Evolutionary conservation across 305 asterid species (phyloP).

Genomic region (Fraxinus angustifolia): DNA sequence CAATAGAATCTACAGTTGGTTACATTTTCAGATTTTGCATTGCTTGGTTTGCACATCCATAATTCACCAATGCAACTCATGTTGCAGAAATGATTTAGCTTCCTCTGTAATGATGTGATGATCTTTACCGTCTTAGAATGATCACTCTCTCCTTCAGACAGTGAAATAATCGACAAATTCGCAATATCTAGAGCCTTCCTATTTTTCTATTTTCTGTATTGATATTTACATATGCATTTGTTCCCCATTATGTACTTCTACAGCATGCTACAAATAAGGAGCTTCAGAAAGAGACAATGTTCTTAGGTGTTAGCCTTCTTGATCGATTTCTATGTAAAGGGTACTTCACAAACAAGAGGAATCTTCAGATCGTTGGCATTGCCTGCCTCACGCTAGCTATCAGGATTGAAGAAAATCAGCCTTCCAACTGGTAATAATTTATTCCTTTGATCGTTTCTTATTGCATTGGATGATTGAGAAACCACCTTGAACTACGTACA

Average conservation of each 20-base stretch:
- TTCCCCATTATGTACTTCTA: constrained; percentile 9
- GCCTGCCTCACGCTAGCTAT: constrained; percentile 89
- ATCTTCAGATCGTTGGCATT: constrained; percentile 83
- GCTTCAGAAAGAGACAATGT: constrained; percentile 84
- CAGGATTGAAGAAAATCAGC: constrained; percentile 94
- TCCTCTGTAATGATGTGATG: background rate
- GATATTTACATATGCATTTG: background rate
- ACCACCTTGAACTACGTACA: background rate
- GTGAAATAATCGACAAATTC: background rate
- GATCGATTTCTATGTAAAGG: constrained; percentile 82
- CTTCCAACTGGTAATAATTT: constrained; percentile 60
- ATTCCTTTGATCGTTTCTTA: background rate
- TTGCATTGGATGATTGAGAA: background rate
- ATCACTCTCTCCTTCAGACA: background rate
- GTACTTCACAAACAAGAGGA: constrained; percentile 58
- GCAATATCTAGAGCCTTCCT: background rate
- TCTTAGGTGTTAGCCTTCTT: constrained; percentile 71
- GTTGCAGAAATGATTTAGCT: background rate
- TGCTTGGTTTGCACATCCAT: background rate
- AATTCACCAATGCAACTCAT: background rate
- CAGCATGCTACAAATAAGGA: constrained; percentile 70
- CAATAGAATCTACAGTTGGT: background rate
- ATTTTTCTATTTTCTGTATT: background rate
- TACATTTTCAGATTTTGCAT: background rate
- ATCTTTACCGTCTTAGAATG: background rate